These are phyloP conservation scores for Pseudozyma hubeiensis DNA, from an alignment of 1,284 basidiomycete genomes.

Conservation along the genomic window DNA sequence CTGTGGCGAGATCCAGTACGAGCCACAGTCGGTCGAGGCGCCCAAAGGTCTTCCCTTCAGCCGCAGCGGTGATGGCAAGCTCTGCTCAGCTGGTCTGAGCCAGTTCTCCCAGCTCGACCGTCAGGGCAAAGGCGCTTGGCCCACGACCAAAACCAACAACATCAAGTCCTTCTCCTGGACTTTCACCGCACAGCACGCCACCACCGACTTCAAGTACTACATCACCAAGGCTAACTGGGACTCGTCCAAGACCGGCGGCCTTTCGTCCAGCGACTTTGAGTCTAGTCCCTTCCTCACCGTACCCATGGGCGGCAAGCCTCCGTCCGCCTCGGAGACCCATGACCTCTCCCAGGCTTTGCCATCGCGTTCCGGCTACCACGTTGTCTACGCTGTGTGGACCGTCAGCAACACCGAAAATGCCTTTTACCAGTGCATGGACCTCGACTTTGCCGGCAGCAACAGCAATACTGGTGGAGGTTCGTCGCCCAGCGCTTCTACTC, in stretches of 20 bases:
- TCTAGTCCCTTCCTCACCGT: conserved; percentile 39
- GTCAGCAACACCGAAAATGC: conserved; percentile 46
- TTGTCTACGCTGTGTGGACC: conserved; percentile 52
- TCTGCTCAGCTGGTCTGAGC: conserved; percentile 48
- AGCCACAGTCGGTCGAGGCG: conserved; percentile 50
- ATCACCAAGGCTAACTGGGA: conserved; percentile 47
- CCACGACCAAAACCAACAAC: conserved; percentile 24
- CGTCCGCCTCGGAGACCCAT: conserved; percentile 23
- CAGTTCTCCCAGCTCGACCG: conserved; percentile 43
- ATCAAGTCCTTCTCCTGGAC: conserved; percentile 42
- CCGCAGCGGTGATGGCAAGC: conserved; percentile 28
- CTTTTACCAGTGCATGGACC: conserved; percentile 53
- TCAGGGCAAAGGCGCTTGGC: conserved; percentile 30
- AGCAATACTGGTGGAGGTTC: not conserved
- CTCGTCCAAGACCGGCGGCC: conserved; percentile 11
- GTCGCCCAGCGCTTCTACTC: conserved; percentile 3
- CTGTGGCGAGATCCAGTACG: conserved; percentile 53
- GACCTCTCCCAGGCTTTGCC: conserved; percentile 32
- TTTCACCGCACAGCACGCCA: conserved; percentile 50
- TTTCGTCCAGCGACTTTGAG: conserved; percentile 36
- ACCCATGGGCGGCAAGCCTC: conserved; percentile 36
- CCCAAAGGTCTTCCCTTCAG: conserved; percentile 46
- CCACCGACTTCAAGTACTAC: conserved; percentile 52
- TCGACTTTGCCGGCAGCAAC: conserved; percentile 39
- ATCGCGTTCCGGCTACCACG: conserved; percentile 33